phyloP scores from a whole-genome alignment of 2,329 filamentous ascomycete species.

The Lachnellula occidentalis region DNA sequence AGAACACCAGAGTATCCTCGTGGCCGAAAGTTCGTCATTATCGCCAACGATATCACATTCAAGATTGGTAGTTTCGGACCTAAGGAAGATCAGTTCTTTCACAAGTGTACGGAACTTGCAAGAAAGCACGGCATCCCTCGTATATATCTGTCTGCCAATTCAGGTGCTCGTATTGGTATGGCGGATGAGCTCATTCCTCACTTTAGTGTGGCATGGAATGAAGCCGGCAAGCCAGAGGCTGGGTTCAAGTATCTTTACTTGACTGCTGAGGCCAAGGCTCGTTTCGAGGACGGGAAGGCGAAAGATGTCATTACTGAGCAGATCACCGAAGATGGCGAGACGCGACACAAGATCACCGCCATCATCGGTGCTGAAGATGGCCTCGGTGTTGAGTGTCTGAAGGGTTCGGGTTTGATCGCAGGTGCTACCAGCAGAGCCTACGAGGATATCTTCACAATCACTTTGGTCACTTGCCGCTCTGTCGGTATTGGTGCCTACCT shows the following conservation, averaged over 20 bases:
- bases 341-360: conserved; percentile 88
- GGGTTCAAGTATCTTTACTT: conserved; percentile 98
- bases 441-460: conserved; percentile 98
- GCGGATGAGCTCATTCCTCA: conserved; percentile 95
- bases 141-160: conserved; percentile 98
- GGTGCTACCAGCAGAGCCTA: conserved; percentile 96
- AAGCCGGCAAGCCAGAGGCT: conserved; percentile 69
- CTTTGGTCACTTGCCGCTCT: conserved; percentile 93
- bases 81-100: conserved; percentile 95
- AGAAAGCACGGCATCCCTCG: conserved; percentile 91
- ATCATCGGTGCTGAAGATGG: conserved; percentile 92
- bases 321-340: conserved; percentile 80
- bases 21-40: conserved; percentile 87
- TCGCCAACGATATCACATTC: conserved; percentile 99
- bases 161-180: conserved; percentile 92
- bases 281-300: conserved; percentile 72
- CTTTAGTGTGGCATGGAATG: conserved; percentile 97
- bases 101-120: conserved; percentile 96
- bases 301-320: conserved; percentile 84
- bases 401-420: conserved; percentile 95
- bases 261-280: conserved; percentile 76
- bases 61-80: conserved; percentile 98
- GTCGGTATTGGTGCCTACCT: conserved; percentile 99
- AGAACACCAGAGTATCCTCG: conserved; percentile 92
- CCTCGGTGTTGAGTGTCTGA: conserved; percentile 93